Base-by-base conservation (phyloP, 495 filamentous ascomycete genomes). In the Podospora anserina region DNA sequence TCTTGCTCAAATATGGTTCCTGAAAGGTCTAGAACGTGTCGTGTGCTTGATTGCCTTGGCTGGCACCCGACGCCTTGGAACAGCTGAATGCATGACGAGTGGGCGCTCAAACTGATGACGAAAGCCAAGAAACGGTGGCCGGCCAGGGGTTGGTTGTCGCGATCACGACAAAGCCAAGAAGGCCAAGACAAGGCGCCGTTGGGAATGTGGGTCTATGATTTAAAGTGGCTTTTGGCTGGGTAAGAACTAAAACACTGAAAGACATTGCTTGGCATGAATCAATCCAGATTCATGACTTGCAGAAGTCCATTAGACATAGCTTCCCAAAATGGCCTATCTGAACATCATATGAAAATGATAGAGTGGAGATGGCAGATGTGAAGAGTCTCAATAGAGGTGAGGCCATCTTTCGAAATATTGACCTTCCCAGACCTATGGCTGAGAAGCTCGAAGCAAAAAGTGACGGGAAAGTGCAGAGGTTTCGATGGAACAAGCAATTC, bases 81-180 rank as follows among this genome's bases (percentile, higher is more conserved):
- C 55, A 20, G 23, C 23, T 23, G 23, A 23, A 7, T 58, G 5
- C 7, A 58, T 58, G 55, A 58, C 55, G 55, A 58, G 55, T 58
- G 23, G 55, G 55, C 55, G 55, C 55, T 58, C 9, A 58, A 26
- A 26, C n/a, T 19, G 23, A 58, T 58, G 55, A 58, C 55, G 55
- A 19, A 15, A 58, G 55, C 55, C 55, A 58, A 58, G 55, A 5
- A 58, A 26, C 55, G 7, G 39, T 49, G 39, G 39, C 39, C 39
- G 13, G 9, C 15, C 39, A 49, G 39, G 39, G 39, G 39, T 11
- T 49, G 5, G 9, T 9, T 11, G 13, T 11, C 39, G 9, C 39
- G 39, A 16, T 16, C 0, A 49, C 39, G 1, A 49, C 39, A 49
- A 18, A 49, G 39, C 39, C 39, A 49, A 49, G 39, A 49, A 13